Conservation (phyloP, 2,329 filamentous ascomycete genomes). For the Claviceps arundinis region DNA sequence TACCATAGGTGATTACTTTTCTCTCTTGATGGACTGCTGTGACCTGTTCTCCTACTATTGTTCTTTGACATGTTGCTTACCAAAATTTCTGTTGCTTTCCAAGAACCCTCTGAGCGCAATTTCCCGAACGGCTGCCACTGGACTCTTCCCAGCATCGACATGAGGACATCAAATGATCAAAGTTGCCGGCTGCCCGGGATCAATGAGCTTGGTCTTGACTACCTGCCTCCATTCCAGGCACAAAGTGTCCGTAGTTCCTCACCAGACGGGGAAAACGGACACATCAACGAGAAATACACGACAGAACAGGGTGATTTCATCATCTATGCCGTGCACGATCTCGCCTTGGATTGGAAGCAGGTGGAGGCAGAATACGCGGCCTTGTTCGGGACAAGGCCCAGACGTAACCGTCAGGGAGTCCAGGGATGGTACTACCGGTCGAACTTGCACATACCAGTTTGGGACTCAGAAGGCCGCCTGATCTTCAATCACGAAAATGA, state of each 20-base stretch:
- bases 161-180: too few species aligned
- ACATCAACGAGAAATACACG: slow-evolving; percentile 31
- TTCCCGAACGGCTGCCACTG: too few species aligned
- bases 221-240: too few species aligned
- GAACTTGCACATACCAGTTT: slow-evolving; percentile 27
- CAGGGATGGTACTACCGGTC: slow-evolving; percentile 32
- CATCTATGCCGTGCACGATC: slow-evolving; percentile 30
- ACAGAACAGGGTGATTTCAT: slow-evolving; percentile 30
- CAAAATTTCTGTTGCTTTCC: too few species aligned
- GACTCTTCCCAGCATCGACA: too few species aligned
- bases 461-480: slow-evolving; percentile 27
- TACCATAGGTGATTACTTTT: too few species aligned
- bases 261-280: slow-evolving; percentile 22
- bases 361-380: slow-evolving; percentile 26
- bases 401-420: slow-evolving; percentile 26
- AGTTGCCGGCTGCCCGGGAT: too few species aligned
- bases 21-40: too few species aligned
- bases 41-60: too few species aligned
- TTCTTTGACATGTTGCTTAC: too few species aligned
- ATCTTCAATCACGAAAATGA: slow-evolving; percentile 25
- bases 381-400: slow-evolving; percentile 24
- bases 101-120: too few species aligned
- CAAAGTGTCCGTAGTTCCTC: slow-evolving; percentile 21
- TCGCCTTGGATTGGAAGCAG: slow-evolving; percentile 28
- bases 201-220: too few species aligned